These are phyloP conservation scores for Phalaenopsis equestris DNA, from an alignment of 106 monocot genomes.

Conservation along the genomic window DNA sequence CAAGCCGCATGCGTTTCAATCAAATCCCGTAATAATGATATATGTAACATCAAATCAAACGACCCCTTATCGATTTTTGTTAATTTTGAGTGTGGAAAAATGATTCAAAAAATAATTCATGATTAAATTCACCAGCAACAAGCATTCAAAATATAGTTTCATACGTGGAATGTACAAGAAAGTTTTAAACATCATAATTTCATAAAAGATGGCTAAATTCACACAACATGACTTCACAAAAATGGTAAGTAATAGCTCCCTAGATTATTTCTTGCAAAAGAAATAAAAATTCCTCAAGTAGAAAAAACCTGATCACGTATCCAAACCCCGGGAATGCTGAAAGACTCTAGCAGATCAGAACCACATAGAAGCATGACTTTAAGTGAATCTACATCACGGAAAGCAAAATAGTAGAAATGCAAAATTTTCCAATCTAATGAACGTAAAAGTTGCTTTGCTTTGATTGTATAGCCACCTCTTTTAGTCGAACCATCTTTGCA, in stretches of 20 bases:
- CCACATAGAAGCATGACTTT: constrained; percentile 97
- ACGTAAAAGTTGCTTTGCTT: neutral
- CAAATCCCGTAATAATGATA: no score
- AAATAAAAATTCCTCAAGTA: neutral
- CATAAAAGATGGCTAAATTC: neutral
- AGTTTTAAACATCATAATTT: neutral
- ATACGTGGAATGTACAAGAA: no score
- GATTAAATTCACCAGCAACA: neutral
- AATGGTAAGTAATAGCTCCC: neutral
- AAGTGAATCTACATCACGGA: constrained; percentile 38
- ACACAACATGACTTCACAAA: neutral
- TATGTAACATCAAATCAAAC: neutral
- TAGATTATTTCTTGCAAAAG: neutral
- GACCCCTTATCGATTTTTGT: neutral
- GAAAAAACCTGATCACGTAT: constrained; percentile 73
- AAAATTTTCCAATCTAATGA: neutral
- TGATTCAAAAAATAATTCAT: neutral
- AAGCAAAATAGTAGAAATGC: neutral
- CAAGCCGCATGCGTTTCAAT: no score
- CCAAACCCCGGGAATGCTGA: constrained; percentile 77
- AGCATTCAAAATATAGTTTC: neutral
- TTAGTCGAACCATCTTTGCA: constrained; percentile 25
- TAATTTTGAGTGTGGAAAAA: neutral
- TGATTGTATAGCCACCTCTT: constrained; percentile 23
- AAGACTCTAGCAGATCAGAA: constrained; percentile 90